Percentiles rank a stretch among this genome's conserved stretches.
These are phyloP conservation scores for Lepidium didymum DNA, from an alignment of 345 rosid genomes.

Conservation along the genomic window DNA sequence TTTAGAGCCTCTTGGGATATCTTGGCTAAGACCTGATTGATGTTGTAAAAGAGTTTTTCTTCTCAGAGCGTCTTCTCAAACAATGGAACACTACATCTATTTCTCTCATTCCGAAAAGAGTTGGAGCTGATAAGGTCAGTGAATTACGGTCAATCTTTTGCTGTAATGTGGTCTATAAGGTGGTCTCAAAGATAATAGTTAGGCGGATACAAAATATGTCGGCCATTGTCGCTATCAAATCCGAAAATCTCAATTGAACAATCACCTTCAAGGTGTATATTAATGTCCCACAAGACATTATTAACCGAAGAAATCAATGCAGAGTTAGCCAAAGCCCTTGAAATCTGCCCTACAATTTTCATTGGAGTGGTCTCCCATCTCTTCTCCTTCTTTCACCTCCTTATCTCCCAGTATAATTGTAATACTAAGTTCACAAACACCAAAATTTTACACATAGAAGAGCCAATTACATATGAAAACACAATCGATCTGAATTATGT, in stretches of 20 bases:
- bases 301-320: slow-evolving; percentile 68
- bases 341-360: slow-evolving; percentile 48
- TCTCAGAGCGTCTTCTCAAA: too few relatives aligned
- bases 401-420: slow-evolving; percentile 49
- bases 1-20: too few relatives aligned
- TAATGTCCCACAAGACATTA: slow-evolving; percentile 77
- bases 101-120: too few relatives aligned
- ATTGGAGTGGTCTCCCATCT: slow-evolving; percentile 58
- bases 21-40: too few relatives aligned
- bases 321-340: slow-evolving; percentile 49
- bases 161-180: too few relatives aligned
- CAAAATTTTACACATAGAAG: background rate
- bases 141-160: too few relatives aligned
- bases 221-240: slow-evolving; percentile 56
- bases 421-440: slow-evolving; percentile 31
- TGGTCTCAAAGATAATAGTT: too few relatives aligned
- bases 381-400: slow-evolving; percentile 58
- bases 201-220: background rate
- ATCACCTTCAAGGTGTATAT: slow-evolving; percentile 54
- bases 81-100: too few relatives aligned
- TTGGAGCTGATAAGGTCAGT: too few relatives aligned
- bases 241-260: slow-evolving; percentile 52
- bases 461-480: background rate
- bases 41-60: too few relatives aligned
- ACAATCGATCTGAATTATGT: background rate